Evolutionary conservation across 257 asterid species (phyloP).

Genomic region (Sherardia arvensis): DNA sequence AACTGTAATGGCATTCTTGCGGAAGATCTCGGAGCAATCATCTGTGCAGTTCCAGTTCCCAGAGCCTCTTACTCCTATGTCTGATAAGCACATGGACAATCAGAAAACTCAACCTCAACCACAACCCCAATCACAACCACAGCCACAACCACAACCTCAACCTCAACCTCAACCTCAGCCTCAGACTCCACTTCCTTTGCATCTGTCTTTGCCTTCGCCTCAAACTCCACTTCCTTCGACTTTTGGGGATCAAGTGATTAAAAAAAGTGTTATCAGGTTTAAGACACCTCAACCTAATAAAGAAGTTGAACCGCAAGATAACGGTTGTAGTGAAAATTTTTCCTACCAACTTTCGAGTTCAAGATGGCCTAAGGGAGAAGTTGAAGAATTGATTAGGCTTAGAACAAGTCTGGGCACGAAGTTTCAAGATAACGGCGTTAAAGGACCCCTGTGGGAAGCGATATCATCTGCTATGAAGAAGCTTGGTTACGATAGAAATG

Average conservation of each 20-base stretch:
- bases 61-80: conserved; percentile 23
- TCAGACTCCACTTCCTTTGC: too few relatives aligned
- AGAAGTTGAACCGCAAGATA: conserved; percentile 28
- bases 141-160: too few relatives aligned
- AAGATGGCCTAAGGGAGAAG: conserved; percentile 76
- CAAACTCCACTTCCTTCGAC: conserved; percentile 7
- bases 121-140: too few relatives aligned
- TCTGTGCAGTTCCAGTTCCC: conserved; percentile 22
- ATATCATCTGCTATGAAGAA: conserved; percentile 58
- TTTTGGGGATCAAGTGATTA: conserved; percentile 18
- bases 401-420: conserved; percentile 49
- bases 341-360: conserved; percentile 32
- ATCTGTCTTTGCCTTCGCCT: too few relatives aligned
- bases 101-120: conserved; percentile 9
- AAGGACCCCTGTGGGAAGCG: conserved; percentile 72
- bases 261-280: conserved; percentile 18
- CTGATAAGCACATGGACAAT: conserved; percentile 19
- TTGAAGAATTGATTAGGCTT: conserved; percentile 57
- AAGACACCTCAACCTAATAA: conserved; percentile 13
- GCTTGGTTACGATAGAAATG: conserved; percentile 53
- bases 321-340: conserved; percentile 32
- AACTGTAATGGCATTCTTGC: conserved; percentile 52
- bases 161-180: too few relatives aligned
- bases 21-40: conserved; percentile 40
- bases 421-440: conserved; percentile 49